Base-by-base conservation (phyloP, 148 eudicot genomes). In the Fallopia convolvulus region DNA sequence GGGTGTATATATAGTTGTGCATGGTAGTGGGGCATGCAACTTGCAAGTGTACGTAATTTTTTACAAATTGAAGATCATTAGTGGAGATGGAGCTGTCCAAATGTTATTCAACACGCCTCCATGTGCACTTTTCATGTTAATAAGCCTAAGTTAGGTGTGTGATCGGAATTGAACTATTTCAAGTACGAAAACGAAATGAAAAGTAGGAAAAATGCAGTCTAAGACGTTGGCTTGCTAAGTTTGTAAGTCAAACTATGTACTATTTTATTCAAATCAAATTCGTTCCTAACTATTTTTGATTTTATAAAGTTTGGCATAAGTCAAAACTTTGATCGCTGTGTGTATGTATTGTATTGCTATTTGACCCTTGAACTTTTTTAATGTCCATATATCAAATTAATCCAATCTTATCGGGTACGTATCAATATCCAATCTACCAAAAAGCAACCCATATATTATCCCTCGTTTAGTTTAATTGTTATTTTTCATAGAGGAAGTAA, bases 191-290 rank as follows among this genome's bases (percentile, higher is more conserved):
- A 65, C 0, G 5, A 13, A 5, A 9, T 63, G 15, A 10, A 36
- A 14, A 52, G 20, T 52, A 47, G 15, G n/a, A 36, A 52, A 17
- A 8, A 55, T 18, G 26, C 4, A 23, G n/a, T 60, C 23, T 10
- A 21, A 6, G 33, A 23, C 23, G 40, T 12, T 63, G 70, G 70
- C 17, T 60, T 8, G 0, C 33, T 63, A 23, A 52, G 61, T 8
- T 26, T 26, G 9, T 13, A 68, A 68, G 72, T 36, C 72, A 33
- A 68, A 68, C 20, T 36, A 6, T 11, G 10, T 17, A 39, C 10
- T 68, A 68, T 68, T 68, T 68, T 68, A 68, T 33, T 68, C 21
- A 33, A 68, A 23, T 39, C 72, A 68, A 68, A 68, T 2, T 68
- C 44, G 20, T 6, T 68, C 72, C 46, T 68, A 68, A 33, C 18